Conservation (phyloP, 345 rosid species). For the Trapa bicornis region DNA sequence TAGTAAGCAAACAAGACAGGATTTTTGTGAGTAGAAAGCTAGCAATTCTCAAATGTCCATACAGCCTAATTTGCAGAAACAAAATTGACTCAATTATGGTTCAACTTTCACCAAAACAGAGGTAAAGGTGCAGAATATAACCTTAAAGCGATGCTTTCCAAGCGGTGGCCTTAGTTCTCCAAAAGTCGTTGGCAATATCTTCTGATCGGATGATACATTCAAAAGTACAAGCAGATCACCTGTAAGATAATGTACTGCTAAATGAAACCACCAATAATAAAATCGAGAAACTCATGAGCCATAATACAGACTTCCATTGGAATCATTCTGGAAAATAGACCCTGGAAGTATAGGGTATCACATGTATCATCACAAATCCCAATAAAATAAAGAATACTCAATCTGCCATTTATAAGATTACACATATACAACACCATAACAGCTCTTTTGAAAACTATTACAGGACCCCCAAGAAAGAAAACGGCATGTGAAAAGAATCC, state of each 20-base stretch:
- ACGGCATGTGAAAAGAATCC: neutral
- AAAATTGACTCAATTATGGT: neutral
- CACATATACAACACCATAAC: too few relatives aligned
- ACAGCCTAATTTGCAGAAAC: neutral
- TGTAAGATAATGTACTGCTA: constrained; percentile 19
- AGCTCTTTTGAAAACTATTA: neutral
- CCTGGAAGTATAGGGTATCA: too few relatives aligned
- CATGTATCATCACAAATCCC: too few relatives aligned
- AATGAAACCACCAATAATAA: neutral
- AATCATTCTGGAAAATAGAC: too few relatives aligned
- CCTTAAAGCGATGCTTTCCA: constrained; percentile 91
- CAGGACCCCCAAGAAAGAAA: neutral
- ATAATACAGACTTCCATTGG: neutral
- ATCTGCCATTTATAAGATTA: too few relatives aligned
- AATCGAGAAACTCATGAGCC: neutral
- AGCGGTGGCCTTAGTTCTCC: constrained; percentile 96
- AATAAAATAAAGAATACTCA: too few relatives aligned
- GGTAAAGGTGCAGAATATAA: constrained; percentile 21
- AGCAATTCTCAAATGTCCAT: neutral
- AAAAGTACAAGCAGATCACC: constrained; percentile 69
- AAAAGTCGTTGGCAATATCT: constrained; percentile 76
- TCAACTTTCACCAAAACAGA: neutral
- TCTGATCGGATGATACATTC: constrained; percentile 65
- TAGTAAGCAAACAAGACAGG: neutral
- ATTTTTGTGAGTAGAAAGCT: neutral